Evolutionary conservation across 2,329 filamentous ascomycete genomes (phyloP).

Genomic region (Hypoxylon sp.): DNA sequence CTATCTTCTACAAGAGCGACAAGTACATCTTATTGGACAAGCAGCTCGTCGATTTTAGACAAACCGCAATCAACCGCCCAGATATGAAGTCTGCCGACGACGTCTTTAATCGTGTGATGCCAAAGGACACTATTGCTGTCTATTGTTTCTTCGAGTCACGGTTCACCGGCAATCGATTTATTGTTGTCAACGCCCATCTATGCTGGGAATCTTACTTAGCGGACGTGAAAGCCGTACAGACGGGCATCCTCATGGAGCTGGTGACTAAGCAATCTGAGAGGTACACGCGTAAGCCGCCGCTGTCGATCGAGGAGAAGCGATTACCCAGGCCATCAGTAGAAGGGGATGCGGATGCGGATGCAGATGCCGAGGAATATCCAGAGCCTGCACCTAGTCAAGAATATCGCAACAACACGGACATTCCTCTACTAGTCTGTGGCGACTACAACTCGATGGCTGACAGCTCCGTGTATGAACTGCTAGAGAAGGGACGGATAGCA

Average conservation of each 20-base stretch:
- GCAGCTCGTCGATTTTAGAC: slow-evolving; percentile 91
- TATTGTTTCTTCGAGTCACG: slow-evolving; percentile 94
- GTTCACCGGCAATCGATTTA: slow-evolving; percentile 88
- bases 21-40: slow-evolving; percentile 97
- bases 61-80: slow-evolving; percentile 91
- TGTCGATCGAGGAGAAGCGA: slow-evolving; percentile 81
- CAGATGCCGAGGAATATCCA: slow-evolving; percentile 65
- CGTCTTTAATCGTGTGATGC: slow-evolving; percentile 98
- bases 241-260: slow-evolving; percentile 93
- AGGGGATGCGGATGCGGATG: slow-evolving; percentile 59
- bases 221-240: slow-evolving; percentile 97
- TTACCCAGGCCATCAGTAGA: slow-evolving; percentile 63
- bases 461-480: slow-evolving; percentile 91
- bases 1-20: slow-evolving; percentile 95
- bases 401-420: slow-evolving; percentile 87
- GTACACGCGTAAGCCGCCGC: slow-evolving; percentile 82
- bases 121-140: slow-evolving; percentile 95
- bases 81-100: slow-evolving; percentile 99
- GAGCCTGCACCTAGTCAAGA: slow-evolving; percentile 86
- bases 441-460: slow-evolving; percentile 94
- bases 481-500: slow-evolving; percentile 83
- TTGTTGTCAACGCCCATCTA: slow-evolving; percentile 93
- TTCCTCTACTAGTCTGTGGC: slow-evolving; percentile 91
- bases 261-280: slow-evolving; percentile 88
- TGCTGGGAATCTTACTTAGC: slow-evolving; percentile 93